A percentile compares a stretch with the other conserved stretches of the same genome.
Evolutionary conservation across 2,329 filamentous ascomycete species (phyloP).

Genomic region (Trichophyton rubrum): DNA sequence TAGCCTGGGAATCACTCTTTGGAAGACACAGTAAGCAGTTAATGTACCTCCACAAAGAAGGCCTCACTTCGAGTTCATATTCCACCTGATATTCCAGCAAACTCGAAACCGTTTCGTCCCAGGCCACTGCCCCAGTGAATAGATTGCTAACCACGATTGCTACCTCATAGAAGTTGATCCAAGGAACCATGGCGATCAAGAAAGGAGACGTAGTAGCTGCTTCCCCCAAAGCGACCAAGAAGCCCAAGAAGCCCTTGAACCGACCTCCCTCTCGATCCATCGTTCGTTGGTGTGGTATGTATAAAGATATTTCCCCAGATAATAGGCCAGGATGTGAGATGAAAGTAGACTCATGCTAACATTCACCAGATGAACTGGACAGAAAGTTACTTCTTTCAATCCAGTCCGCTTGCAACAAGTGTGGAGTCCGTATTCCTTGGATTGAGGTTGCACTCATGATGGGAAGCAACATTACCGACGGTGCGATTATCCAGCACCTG

Average conservation of each 20-base stretch:
- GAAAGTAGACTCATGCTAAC: constrained; percentile 12
- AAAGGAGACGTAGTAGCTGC: not conserved
- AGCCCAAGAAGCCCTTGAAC: constrained; percentile 5
- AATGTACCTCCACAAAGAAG: not conserved
- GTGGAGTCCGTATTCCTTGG: constrained; percentile 33
- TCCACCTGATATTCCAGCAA: not conserved
- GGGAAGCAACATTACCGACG: constrained; percentile 30
- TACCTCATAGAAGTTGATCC: not conserved
- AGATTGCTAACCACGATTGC: not conserved
- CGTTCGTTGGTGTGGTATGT: constrained; percentile 34
- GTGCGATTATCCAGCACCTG: constrained; percentile 37
- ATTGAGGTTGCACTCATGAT: constrained; percentile 28
- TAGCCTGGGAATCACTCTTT: not conserved
- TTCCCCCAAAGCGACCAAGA: not conserved
- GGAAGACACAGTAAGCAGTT: not conserved
- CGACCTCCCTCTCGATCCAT: constrained; percentile 25
- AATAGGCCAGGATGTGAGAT: not conserved
- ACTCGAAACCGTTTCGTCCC: not conserved
- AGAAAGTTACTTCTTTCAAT: constrained; percentile 32
- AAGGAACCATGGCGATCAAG: not conserved
- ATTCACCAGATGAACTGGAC: constrained; percentile 29
- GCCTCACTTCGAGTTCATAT: not conserved
- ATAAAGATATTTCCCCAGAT: not conserved
- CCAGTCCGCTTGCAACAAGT: constrained; percentile 29
- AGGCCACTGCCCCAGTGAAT: not conserved